Evolutionary conservation across 2,329 filamentous ascomycete genomes (phyloP).

Genomic region (Sporothrix protearum): DNA sequence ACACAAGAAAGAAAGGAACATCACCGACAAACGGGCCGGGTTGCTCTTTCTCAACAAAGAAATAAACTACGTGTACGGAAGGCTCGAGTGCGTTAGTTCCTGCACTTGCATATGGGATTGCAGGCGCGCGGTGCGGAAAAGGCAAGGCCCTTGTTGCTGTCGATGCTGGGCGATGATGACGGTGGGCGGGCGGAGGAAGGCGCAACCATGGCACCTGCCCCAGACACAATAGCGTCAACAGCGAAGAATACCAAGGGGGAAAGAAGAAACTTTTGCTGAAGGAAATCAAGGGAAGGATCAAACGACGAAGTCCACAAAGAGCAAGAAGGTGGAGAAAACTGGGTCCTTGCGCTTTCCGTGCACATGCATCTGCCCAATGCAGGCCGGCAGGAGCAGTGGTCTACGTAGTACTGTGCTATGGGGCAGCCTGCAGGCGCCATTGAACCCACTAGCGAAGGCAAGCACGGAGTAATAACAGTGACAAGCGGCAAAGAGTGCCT

Average conservation of each 20-base stretch:
- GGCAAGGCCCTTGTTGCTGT: background rate
- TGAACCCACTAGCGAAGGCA: background rate
- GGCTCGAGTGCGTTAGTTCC: background rate
- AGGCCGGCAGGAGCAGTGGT: background rate
- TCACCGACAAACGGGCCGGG: background rate
- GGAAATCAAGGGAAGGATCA: background rate
- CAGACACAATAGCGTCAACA: constrained; percentile 1
- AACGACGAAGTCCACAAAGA: constrained; percentile 9
- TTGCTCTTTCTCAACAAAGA: background rate
- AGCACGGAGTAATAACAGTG: background rate
- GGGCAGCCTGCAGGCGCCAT: background rate
- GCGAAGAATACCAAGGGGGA: no score
- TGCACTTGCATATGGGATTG: background rate
- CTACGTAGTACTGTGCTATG: background rate
- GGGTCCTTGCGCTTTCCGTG: background rate
- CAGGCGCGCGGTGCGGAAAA: background rate
- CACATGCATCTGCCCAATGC: background rate
- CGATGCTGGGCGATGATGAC: constrained; percentile 1
- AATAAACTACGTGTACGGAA: background rate
- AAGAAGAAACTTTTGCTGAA: background rate
- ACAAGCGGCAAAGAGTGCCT: background rate
- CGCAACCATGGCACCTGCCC: constrained; percentile 13
- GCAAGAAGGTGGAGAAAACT: constrained; percentile 20
- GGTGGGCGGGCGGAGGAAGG: constrained; percentile 13
- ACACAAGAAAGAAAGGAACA: background rate